A percentile compares a stretch with the other conserved stretches of the same genome.
Conservation (phyloP, 148 eudicot genomes). For the Beta vulgaris region DNA sequence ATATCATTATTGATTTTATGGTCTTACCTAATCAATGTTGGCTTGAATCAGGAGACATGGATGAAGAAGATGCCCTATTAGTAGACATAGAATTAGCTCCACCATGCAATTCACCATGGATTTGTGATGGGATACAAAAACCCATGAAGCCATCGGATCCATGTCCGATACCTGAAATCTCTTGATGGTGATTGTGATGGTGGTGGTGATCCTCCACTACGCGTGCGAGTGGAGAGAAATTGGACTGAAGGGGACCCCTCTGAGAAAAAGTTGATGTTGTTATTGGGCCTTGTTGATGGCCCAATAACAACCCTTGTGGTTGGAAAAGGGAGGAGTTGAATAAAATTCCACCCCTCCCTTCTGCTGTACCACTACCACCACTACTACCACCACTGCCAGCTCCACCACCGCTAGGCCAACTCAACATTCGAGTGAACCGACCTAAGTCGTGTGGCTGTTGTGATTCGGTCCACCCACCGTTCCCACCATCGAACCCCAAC, state of each 20-base stretch:
- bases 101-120: conserved; percentile 29
- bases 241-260: conserved; percentile 53
- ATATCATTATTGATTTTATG: not conserved
- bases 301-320: conserved; percentile 24
- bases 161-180: conserved; percentile 23
- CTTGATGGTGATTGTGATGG: conserved; percentile 12
- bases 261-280: conserved; percentile 17
- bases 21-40: conserved; percentile 34
- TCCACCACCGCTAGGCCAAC: conserved; percentile 25
- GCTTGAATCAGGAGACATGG: conserved; percentile 43
- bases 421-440: conserved; percentile 34
- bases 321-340: conserved; percentile 7
- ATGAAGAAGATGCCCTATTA: conserved; percentile 40
- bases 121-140: conserved; percentile 32
- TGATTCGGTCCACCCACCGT: conserved; percentile 28
- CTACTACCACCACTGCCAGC: conserved; percentile 18
- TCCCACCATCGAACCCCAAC: conserved; percentile 23
- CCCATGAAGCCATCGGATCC: conserved; percentile 37
- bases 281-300: conserved; percentile 26
- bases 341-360: conserved; percentile 23
- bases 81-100: conserved; percentile 25
- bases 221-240: conserved; percentile 20
- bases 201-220: conserved; percentile 25
- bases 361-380: conserved; percentile 23
- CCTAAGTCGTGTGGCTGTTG: conserved; percentile 31